These are phyloP conservation scores for Populus simonii DNA, from an alignment of 345 rosid genomes.

Conservation along the genomic window DNA sequence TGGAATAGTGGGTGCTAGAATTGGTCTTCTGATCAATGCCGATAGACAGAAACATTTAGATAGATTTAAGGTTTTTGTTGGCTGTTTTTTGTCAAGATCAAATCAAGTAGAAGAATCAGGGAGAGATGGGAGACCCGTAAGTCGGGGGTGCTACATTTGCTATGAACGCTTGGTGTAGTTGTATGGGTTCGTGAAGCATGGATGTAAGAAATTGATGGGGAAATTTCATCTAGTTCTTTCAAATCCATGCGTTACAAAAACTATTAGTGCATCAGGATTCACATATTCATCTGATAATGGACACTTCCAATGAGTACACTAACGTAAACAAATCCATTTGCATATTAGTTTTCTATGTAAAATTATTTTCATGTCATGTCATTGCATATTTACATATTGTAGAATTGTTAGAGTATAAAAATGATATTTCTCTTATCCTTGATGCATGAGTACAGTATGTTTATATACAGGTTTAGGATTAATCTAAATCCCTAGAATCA, in stretches of 20 bases:
- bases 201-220: slow-evolving; percentile 13
- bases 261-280: background rate
- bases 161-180: slow-evolving; percentile 38
- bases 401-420: no score
- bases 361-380: background rate
- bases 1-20: slow-evolving; percentile 39
- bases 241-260: background rate
- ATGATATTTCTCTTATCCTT: no score
- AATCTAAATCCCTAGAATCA: no score
- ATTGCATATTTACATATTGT: background rate
- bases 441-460: no score
- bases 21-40: slow-evolving; percentile 36
- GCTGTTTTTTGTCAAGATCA: slow-evolving; percentile 66
- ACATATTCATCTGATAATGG: slow-evolving; percentile 14
- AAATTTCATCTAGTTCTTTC: slow-evolving; percentile 1
- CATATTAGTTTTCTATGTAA: slow-evolving; percentile 6
- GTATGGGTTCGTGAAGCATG: slow-evolving; percentile 9
- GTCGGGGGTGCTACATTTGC: slow-evolving; percentile 29
- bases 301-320: background rate
- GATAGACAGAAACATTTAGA: slow-evolving; percentile 59
- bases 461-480: no score
- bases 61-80: slow-evolving; percentile 70
- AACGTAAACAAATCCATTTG: slow-evolving; percentile 2
- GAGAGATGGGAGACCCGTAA: slow-evolving; percentile 35
- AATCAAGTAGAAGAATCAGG: slow-evolving; percentile 43